Evolutionary conservation across 75 land plant genomes (phyloP).

Genomic region (Pinus taeda): DNA sequence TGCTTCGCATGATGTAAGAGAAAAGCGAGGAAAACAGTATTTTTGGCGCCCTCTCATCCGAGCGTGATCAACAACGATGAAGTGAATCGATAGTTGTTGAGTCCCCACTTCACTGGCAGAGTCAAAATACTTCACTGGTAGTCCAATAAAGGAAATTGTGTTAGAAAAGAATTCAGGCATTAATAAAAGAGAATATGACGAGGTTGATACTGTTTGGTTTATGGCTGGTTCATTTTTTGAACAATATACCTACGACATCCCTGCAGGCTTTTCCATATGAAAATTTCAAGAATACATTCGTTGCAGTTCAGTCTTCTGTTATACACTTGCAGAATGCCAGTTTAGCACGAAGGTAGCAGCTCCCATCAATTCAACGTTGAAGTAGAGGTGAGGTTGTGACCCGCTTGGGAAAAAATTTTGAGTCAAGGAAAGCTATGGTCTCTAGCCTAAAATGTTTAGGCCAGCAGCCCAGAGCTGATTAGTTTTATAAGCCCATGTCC

Average conservation of each 20-base stretch:
- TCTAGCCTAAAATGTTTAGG: too few relatives aligned
- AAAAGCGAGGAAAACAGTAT: slow-evolving; percentile 93
- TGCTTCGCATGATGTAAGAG: slow-evolving; percentile 99
- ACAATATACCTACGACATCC: slow-evolving; percentile 99
- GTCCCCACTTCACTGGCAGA: slow-evolving; percentile 86
- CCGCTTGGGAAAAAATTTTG: too few relatives aligned
- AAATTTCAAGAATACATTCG: slow-evolving; percentile 98
- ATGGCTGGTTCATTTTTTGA: slow-evolving; percentile 99
- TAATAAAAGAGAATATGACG: slow-evolving; percentile 76
- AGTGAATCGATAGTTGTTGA: slow-evolving; percentile 96
- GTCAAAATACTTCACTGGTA: slow-evolving; percentile 77
- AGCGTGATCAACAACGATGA: slow-evolving; percentile 95
- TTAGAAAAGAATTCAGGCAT: slow-evolving; percentile 82
- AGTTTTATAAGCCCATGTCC: too few relatives aligned
- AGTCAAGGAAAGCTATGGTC: too few relatives aligned
- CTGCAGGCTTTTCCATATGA: slow-evolving; percentile 96
- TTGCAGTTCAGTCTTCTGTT: slow-evolving; percentile 97
- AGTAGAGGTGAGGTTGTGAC: too few relatives aligned
- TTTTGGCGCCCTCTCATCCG: slow-evolving; percentile 87
- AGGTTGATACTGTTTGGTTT: slow-evolving; percentile 99
- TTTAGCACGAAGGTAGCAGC: too few relatives aligned
- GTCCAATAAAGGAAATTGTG: slow-evolving; percentile 91
- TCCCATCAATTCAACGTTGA: too few relatives aligned
- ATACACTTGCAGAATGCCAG: slow-evolving; percentile 77
- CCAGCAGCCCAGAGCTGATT: too few relatives aligned